Evolutionary conservation across 176 grass and related monocot species (phyloP).

Genomic region (Puccinellia tenuiflora): DNA sequence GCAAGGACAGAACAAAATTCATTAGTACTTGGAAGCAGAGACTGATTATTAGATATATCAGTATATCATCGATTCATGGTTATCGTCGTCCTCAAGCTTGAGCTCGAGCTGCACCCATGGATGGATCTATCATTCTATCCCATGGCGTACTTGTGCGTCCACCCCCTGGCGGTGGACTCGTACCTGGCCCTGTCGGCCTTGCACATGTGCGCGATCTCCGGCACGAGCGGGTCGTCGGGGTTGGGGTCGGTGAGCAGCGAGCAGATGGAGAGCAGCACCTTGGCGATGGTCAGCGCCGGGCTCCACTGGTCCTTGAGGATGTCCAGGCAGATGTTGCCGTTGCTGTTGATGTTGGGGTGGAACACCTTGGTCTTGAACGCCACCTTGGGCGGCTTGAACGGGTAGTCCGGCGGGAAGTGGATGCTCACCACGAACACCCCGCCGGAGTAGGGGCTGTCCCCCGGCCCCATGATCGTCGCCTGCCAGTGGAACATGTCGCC

Average conservation of each 20-base stretch:
- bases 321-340: conserved; percentile 85
- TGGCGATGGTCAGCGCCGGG: conserved; percentile 72
- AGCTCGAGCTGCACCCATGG: not conserved
- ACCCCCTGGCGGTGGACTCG: conserved; percentile 58
- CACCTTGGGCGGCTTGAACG: conserved; percentile 84
- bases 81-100: not conserved
- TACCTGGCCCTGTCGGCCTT: conserved; percentile 62
- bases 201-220: conserved; percentile 92
- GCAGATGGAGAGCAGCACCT: conserved; percentile 77
- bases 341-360: conserved; percentile 89
- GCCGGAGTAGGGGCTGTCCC: conserved; percentile 56
- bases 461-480: conserved; percentile 70
- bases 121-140: conserved; percentile 24
- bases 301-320: conserved; percentile 91
- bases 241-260: conserved; percentile 82
- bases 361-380: conserved; percentile 83
- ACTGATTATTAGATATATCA: not conserved
- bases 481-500: conserved; percentile 97
- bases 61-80: not conserved
- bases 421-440: conserved; percentile 62
- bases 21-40: not conserved
- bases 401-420: conserved; percentile 73
- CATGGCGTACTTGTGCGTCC: conserved; percentile 86
- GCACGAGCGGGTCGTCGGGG: conserved; percentile 73
- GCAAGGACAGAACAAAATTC: no score